Percentiles rank a stretch among this genome's conserved stretches.
Conservation (phyloP, 768 basidiomycete species). For the Mycena capillaripes region DNA sequence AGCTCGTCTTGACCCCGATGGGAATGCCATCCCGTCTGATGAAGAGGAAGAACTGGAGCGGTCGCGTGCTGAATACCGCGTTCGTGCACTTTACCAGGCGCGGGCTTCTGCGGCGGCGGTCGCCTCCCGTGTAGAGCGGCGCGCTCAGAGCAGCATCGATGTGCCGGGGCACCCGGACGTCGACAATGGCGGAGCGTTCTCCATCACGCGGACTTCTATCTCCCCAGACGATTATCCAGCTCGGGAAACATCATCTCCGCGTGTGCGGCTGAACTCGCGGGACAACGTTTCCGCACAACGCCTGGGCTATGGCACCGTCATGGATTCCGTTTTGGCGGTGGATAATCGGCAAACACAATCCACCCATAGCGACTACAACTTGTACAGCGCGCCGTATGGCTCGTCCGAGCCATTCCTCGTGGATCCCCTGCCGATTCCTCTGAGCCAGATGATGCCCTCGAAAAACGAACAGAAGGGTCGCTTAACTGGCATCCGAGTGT, state of each 20-base stretch:
- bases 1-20: slow-evolving; percentile 70
- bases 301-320: slow-evolving; percentile 32
- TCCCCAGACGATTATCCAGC: slow-evolving; percentile 35
- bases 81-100: slow-evolving; percentile 49
- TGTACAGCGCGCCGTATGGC: slow-evolving; percentile 27
- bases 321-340: slow-evolving; percentile 36
- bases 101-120: slow-evolving; percentile 38
- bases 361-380: neutral
- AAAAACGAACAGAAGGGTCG: slow-evolving; percentile 37
- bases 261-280: slow-evolving; percentile 38
- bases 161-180: neutral
- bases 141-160: slow-evolving; percentile 20
- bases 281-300: slow-evolving; percentile 31
- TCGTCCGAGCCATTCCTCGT: slow-evolving; percentile 47
- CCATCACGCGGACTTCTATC: slow-evolving; percentile 36
- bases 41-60: slow-evolving; percentile 75
- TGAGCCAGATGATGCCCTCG: slow-evolving; percentile 62
- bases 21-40: slow-evolving; percentile 73
- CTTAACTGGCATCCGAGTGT: slow-evolving; percentile 45
- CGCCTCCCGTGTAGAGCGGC: slow-evolving; percentile 19
- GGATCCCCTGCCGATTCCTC: slow-evolving; percentile 70
- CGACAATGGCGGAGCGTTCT: slow-evolving; percentile 16
- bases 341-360: slow-evolving; percentile 27
- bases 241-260: slow-evolving; percentile 32
- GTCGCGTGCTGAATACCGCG: slow-evolving; percentile 61